Evolutionary conservation across 139 green algal species (phyloP).

Genomic region (Chlorella sp.): DNA sequence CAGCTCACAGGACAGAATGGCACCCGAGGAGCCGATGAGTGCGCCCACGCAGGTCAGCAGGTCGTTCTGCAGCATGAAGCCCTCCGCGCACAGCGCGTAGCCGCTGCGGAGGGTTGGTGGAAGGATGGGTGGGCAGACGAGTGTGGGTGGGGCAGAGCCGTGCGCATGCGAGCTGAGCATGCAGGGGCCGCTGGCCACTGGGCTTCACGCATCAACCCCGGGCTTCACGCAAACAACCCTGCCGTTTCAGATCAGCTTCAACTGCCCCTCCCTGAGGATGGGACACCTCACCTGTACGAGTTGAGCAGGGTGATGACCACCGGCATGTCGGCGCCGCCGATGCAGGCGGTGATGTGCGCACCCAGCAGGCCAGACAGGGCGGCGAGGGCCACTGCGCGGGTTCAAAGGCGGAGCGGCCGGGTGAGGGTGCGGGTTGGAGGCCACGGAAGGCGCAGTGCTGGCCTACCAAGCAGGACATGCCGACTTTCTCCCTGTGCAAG

Average conservation of each 20-base stretch:
- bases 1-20: slow-evolving; percentile 83
- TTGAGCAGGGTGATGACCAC: slow-evolving; percentile 94
- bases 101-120: slow-evolving; percentile 44
- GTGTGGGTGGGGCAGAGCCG: no score
- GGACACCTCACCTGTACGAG: slow-evolving; percentile 58
- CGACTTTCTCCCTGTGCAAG: no score
- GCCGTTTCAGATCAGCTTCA: no score
- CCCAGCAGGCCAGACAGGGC: slow-evolving; percentile 75
- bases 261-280: no score
- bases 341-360: slow-evolving; percentile 86
- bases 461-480: no score
- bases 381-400: slow-evolving; percentile 52
- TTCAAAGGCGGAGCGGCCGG: background rate
- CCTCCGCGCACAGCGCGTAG: slow-evolving; percentile 90
- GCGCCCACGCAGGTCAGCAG: slow-evolving; percentile 84
- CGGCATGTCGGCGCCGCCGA: slow-evolving; percentile 89
- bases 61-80: slow-evolving; percentile 89
- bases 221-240: no score
- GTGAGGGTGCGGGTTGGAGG: background rate
- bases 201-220: no score
- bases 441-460: no score
- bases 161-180: no score
- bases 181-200: no score
- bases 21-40: slow-evolving; percentile 87
- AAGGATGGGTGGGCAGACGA: background rate